A percentile compares a stretch with the other conserved stretches of the same genome.
phyloP scores from a whole-genome alignment of 352 stramenopile species.

The Pythium dissimile region DNA sequence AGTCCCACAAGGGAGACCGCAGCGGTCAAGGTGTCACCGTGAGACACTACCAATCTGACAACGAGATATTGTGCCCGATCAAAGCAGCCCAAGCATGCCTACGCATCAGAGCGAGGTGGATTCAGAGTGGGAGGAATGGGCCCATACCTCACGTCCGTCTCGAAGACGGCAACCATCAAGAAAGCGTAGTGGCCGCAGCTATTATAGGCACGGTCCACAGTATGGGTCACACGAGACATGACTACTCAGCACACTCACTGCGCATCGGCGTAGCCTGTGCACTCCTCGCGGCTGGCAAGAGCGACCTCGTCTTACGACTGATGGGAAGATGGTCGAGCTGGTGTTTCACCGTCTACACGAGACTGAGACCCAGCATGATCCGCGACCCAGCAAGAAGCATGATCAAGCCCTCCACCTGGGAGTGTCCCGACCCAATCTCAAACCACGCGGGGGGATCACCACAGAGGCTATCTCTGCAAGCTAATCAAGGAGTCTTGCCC shows the following conservation, averaged over 20 bases:
- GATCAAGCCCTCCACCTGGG: conserved; percentile 27
- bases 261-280: conserved; percentile 22
- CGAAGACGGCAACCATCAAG: conserved; percentile 14
- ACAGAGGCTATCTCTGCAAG: conserved; percentile 18
- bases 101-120: not conserved
- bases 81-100: conserved; percentile 11
- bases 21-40: conserved; percentile 5
- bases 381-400: conserved; percentile 28
- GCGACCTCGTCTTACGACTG: conserved; percentile 18
- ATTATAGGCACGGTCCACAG: conserved; percentile 19
- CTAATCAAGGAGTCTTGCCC: conserved; percentile 24
- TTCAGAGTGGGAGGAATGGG: conserved; percentile 3
- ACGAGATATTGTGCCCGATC: conserved; percentile 15
- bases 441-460: not conserved
- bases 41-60: conserved; percentile 12
- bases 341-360: conserved; percentile 29
- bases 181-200: conserved; percentile 9
- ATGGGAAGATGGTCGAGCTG: conserved; percentile 26
- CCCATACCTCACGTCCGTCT: conserved; percentile 13
- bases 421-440: conserved; percentile 16
- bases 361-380: conserved; percentile 20
- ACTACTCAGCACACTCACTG: conserved; percentile 26
- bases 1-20: conserved; percentile 13
- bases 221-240: conserved; percentile 3
- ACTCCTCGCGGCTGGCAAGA: conserved; percentile 23